phyloP scores from a whole-genome alignment of 352 stramenopile genomes.

The Pythium aquatile region DNA sequence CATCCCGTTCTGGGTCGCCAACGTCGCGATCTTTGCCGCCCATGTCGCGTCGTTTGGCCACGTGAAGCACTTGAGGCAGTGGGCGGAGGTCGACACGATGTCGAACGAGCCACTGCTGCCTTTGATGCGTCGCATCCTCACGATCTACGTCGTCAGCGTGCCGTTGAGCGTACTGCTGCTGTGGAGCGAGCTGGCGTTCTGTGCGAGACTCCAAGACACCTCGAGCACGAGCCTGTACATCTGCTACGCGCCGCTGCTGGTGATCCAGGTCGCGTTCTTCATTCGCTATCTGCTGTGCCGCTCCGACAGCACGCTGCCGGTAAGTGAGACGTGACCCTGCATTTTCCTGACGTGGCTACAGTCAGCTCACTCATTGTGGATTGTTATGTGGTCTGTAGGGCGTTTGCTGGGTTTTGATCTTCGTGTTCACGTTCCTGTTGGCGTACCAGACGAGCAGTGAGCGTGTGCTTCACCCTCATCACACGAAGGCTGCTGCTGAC shows the following conservation, averaged over 20 bases:
- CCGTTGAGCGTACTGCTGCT: conserved; percentile 69
- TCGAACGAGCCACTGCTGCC: conserved; percentile 80
- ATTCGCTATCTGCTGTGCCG: conserved; percentile 79
- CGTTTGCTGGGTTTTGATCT: conserved; percentile 72
- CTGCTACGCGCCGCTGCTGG: conserved; percentile 74
- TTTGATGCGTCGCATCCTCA: conserved; percentile 67
- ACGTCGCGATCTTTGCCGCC: conserved; percentile 53
- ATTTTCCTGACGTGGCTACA: neutral
- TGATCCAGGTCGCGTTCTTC: conserved; percentile 81
- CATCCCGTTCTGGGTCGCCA: conserved; percentile 77
- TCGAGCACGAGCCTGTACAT: conserved; percentile 67
- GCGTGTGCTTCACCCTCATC: conserved; percentile 17
- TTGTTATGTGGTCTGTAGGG: conserved; percentile 36
- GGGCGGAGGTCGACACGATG: conserved; percentile 79
- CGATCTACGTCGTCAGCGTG: conserved; percentile 74
- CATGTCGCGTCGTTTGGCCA: conserved; percentile 64
- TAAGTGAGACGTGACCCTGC: conserved; percentile 27
- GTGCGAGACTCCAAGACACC: conserved; percentile 56
- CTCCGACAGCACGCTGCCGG: conserved; percentile 71
- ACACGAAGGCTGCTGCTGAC: conserved; percentile 14
- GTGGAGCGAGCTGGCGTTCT: conserved; percentile 84
- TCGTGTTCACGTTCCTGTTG: conserved; percentile 78
- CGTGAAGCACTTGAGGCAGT: conserved; percentile 62
- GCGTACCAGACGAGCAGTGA: conserved; percentile 73
- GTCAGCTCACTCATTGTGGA: neutral